Evolutionary conservation across 2,329 filamentous ascomycete species (phyloP).

Genomic region (Aspergillus tamarii): DNA sequence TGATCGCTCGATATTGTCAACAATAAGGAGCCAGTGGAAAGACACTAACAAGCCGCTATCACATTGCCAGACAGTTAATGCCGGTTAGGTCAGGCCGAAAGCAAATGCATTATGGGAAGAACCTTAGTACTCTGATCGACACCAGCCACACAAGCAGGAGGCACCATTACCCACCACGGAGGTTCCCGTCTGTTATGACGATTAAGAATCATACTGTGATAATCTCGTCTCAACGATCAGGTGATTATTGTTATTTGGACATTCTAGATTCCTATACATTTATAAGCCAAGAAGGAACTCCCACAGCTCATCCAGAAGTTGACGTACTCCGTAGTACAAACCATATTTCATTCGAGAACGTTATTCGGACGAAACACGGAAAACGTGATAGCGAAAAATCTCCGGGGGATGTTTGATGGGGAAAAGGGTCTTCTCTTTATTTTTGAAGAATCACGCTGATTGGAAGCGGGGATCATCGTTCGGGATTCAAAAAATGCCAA

Average conservation of each 20-base stretch:
- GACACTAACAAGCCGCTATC: background rate
- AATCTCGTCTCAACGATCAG: background rate
- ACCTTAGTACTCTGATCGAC: slow-evolving; percentile 19
- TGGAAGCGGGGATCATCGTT: slow-evolving; percentile 16
- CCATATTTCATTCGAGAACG: background rate
- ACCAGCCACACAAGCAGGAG: slow-evolving; percentile 22
- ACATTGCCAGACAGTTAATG: slow-evolving; percentile 9
- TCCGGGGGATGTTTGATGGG: slow-evolving; percentile 5
- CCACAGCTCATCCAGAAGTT: background rate
- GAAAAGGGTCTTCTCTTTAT: background rate
- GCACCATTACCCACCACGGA: slow-evolving; percentile 5
- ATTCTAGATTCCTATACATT: background rate
- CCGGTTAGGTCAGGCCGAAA: slow-evolving; percentile 17
- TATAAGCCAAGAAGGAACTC: background rate
- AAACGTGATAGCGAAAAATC: slow-evolving; percentile 13
- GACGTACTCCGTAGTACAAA: background rate
- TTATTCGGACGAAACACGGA: slow-evolving; percentile 16
- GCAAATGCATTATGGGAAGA: slow-evolving; percentile 18
- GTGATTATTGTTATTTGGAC: background rate
- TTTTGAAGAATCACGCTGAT: background rate
- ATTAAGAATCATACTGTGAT: background rate
- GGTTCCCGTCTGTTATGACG: background rate
- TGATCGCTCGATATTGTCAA: background rate
- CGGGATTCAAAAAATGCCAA: slow-evolving; percentile 14
- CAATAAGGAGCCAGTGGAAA: background rate